Conservation (phyloP, 2,329 filamentous ascomycete species). For the Claviceps paspali region DNA sequence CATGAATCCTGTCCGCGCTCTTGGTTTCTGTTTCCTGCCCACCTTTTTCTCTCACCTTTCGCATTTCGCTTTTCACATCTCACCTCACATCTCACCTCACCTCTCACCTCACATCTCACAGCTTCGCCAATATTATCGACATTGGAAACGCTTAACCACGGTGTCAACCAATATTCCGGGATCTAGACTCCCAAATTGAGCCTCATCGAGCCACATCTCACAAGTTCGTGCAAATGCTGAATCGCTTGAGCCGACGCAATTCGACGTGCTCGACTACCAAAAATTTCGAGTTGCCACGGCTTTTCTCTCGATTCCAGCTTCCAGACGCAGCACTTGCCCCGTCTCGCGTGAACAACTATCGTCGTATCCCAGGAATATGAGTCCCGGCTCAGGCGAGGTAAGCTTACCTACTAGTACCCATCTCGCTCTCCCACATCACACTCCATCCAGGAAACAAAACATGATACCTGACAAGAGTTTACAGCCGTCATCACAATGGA, state of each 20-base stretch:
- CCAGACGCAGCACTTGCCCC: background rate
- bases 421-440: too few relatives aligned
- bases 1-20: background rate
- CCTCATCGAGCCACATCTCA: too few relatives aligned
- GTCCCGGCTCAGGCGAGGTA: constrained; percentile 1
- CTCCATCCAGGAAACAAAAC: background rate
- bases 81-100: background rate
- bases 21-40: background rate
- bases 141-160: background rate
- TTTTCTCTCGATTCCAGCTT: background rate
- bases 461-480: background rate
- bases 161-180: background rate
- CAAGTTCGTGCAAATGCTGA: background rate
- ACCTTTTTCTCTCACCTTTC: background rate
- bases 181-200: background rate
- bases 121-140: too few relatives aligned
- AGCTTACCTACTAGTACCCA: too few relatives aligned
- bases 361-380: background rate
- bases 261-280: background rate
- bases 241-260: background rate
- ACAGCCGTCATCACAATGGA: constrained; percentile 3
- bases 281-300: background rate
- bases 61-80: background rate
- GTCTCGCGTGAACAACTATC: background rate
- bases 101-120: background rate